Evolutionary conservation across 768 basidiomycete species (phyloP), one percentile per base, ranked within the genome.

Genomic region (Sporobolomyces roseus): DNA sequence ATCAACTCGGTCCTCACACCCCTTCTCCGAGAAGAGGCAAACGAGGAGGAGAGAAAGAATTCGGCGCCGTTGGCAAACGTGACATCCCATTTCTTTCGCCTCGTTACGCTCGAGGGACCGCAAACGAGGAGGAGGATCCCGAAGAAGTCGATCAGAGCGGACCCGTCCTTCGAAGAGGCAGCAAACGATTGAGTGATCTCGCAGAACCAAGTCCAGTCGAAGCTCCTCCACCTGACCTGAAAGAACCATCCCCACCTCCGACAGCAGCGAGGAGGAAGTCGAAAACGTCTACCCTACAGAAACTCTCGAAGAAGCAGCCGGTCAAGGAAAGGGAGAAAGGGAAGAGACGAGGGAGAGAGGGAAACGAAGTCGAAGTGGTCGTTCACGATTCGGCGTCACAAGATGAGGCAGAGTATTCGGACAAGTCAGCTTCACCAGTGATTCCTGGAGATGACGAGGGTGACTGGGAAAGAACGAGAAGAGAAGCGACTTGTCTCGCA

Each of bases 111-210:
- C 45, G 53, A 45, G 64, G 45, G 45, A 30, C 29, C 41, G 27
- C 2, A 38, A 25, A 60, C 6, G 56, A 59, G n/a, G 49, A 41
- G 8, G 50, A 33, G 7, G 65, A 52, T 16, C 49, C n/a, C 12
- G 56, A 60, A n/a, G 65, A 53, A 25, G 27, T 51, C 29, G 64
- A 59, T 48, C 32, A 41, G 36, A 49, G n/a, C 16, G 66, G 66
- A 1, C 66, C 66, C 4, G 48, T 58, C 19, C 23, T 68, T 17
- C 48, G 67, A 4, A 21, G 67, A 4, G 67, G 67, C 1, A 68
- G 67, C 23, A 68, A 63, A 55, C 27, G 67, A 38, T 43, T 68
- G 21, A 68, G 67, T 32, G 67, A 68, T 32, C 33, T 68, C 4
- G 32, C 27, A 33, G 38, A 58, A 50, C 54, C 41, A 16, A 33